Evolutionary conservation across 2,329 filamentous ascomycete genomes (phyloP).

Genomic region (Calonectria honghensis): DNA sequence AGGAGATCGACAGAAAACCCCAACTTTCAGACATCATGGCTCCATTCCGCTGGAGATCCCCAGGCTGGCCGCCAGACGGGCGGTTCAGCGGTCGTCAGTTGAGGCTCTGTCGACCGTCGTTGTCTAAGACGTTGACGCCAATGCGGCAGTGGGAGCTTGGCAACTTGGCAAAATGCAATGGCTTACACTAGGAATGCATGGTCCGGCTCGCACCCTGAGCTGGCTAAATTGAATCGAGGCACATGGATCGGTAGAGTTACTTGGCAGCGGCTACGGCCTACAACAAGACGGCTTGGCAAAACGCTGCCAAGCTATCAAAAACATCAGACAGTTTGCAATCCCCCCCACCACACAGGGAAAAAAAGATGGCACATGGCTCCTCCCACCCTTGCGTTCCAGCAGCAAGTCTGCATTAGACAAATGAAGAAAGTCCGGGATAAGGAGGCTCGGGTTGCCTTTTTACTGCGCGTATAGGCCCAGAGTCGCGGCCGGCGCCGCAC

Average conservation of each 20-base stretch:
- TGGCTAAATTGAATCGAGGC: neutral
- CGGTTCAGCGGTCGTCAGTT: neutral
- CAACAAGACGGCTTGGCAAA: neutral
- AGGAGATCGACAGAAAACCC: conserved; percentile 5
- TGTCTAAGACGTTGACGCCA: neutral
- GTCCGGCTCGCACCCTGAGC: neutral
- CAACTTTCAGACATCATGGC: neutral
- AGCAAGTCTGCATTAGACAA: neutral
- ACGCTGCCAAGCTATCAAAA: neutral
- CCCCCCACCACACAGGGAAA: neutral
- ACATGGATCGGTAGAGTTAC: neutral
- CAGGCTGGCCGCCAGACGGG: no score
- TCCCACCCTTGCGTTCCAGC: neutral
- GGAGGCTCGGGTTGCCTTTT: conserved; percentile 13
- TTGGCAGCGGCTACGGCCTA: neutral
- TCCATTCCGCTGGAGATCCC: neutral
- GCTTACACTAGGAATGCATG: neutral
- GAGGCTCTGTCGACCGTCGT: conserved; percentile 4
- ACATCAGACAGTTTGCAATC: neutral
- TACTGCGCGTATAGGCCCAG: neutral
- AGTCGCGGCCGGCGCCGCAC: neutral
- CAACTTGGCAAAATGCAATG: conserved; percentile 18
- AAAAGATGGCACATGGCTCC: neutral
- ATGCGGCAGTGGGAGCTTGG: neutral
- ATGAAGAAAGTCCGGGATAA: no score